These are phyloP conservation scores for Rhizopogon hawkerae DNA, from an alignment of 1,284 basidiomycete species.

Conservation along the genomic window DNA sequence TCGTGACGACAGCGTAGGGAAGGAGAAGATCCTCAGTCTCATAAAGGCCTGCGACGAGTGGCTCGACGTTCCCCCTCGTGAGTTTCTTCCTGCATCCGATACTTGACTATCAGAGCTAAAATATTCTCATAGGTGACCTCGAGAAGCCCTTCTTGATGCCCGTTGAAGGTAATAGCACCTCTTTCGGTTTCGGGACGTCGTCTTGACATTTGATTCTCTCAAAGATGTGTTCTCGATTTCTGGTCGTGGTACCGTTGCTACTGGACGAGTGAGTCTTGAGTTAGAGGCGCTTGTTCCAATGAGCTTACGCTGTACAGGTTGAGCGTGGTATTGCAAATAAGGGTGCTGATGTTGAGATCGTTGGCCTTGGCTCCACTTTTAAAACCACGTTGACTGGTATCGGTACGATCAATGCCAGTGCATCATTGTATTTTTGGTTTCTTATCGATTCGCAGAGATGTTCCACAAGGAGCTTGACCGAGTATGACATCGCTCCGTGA, in stretches of 20 bases:
- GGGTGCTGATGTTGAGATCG: conserved; percentile 89
- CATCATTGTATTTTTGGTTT: background rate
- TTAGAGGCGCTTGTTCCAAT: background rate
- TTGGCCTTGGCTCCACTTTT: conserved; percentile 78
- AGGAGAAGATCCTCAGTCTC: conserved; percentile 76
- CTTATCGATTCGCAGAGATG: conserved; percentile 63
- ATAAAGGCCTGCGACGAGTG: conserved; percentile 88
- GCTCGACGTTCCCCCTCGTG: conserved; percentile 91
- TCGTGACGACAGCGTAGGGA: conserved; percentile 72
- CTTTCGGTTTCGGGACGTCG: background rate
- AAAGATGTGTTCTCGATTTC: conserved; percentile 95
- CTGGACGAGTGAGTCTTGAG: conserved; percentile 63
- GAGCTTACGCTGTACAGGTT: conserved; percentile 42
- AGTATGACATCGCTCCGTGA: conserved; percentile 30
- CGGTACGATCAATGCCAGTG: conserved; percentile 40
- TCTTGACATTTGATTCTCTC: conserved; percentile 4
- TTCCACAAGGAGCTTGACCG: conserved; percentile 99
- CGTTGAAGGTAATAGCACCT: conserved; percentile 58
- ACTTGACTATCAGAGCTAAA: background rate
- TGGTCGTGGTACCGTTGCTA: conserved; percentile 96
- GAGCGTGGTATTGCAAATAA: conserved; percentile 93
- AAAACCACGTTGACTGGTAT: conserved; percentile 97
- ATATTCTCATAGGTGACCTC: conserved; percentile 61
- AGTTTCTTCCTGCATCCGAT: conserved; percentile 23
- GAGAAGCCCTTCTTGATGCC: conserved; percentile 98